Conservation (phyloP, 2,329 filamentous ascomycete species). For the Sporothrix protearum region DNA sequence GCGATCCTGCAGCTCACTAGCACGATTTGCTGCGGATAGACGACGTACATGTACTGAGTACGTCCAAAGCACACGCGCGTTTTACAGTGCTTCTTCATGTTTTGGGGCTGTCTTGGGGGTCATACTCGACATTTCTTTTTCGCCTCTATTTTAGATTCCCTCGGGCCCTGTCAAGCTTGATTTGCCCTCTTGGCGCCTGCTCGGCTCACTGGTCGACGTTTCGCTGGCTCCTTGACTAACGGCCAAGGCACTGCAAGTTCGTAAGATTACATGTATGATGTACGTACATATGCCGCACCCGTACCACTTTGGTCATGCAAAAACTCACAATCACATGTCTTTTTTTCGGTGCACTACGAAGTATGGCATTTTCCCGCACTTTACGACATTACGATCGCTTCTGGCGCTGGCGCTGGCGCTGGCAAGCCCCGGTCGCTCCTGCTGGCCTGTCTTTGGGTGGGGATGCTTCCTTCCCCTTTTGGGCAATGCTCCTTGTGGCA, state of each 20-base stretch:
- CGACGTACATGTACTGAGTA: too few relatives aligned
- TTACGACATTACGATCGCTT: neutral
- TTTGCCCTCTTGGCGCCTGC: neutral
- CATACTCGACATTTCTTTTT: neutral
- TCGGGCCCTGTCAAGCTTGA: neutral
- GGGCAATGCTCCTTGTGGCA: constrained; percentile 18
- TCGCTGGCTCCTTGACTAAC: neutral
- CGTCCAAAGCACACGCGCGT: neutral
- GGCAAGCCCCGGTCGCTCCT: neutral
- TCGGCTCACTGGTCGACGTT: neutral
- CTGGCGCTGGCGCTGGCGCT: neutral
- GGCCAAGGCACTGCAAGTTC: constrained; percentile 12
- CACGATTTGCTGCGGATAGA: constrained; percentile 3
- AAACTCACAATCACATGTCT: constrained; percentile 4
- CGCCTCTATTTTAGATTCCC: neutral
- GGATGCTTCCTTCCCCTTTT: constrained; percentile 15
- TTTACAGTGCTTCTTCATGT: neutral
- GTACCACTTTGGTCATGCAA: neutral
- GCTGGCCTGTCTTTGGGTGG: neutral
- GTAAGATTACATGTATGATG: too few relatives aligned
- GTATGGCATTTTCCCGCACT: neutral
- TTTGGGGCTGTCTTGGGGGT: neutral
- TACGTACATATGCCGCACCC: constrained; percentile 12
- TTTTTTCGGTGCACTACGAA: neutral
- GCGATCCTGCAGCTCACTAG: neutral